Base-by-base conservation (phyloP, 2,329 filamentous ascomycete genomes). In the Hymenoscyphus albidus region DNA sequence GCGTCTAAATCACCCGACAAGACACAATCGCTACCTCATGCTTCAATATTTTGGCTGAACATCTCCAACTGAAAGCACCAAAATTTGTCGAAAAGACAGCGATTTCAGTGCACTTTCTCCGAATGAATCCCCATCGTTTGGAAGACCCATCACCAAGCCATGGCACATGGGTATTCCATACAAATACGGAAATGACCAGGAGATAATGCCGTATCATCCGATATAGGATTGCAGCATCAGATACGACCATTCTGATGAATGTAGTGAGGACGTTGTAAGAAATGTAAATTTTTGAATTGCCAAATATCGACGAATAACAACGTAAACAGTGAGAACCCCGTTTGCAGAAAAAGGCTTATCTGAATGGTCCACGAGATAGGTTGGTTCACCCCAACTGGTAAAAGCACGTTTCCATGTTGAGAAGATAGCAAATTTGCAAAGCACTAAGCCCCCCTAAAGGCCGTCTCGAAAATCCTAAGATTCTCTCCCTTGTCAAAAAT, bases 401-500 rank as follows among this genome's bases (percentile, higher is more conserved):
- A 35, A 35, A 35, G 35, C 35, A 6, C 35, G 35, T 10, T 35
- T 6, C 35, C 35, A 35, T 35, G 5, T 35, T 35, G 5, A 7
- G 9, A 35, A 35, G 35, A 35, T 6, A 6, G 5, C 9, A 35
- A 35, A 35, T 35, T 35, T 35, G 35, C 9, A 35, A 35, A 35
- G 35, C 9, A 35, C 35, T 35, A 35, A 6, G 5, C 35, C 10
- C 57, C 42, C 7, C 57, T 38, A 58, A 62, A 77, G 67, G 12
- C 77, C 77, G 51, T 77, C 70, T n/a, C 77, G 76, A 75, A 87
- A 85, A 1, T 81, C 68, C 22, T 80, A 79, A 71, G 79, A 82
- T 71, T 87, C 84, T 1, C 81, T 80, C 61, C 81, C 78, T 59
- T 72, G 66, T 83, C 81, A 64, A 77, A 79, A 59, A 91, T 83